A percentile compares a stretch with the other conserved stretches of the same genome.
Conservation (phyloP, 1,284 basidiomycete species). For the Ganoderma sinense region DNA sequence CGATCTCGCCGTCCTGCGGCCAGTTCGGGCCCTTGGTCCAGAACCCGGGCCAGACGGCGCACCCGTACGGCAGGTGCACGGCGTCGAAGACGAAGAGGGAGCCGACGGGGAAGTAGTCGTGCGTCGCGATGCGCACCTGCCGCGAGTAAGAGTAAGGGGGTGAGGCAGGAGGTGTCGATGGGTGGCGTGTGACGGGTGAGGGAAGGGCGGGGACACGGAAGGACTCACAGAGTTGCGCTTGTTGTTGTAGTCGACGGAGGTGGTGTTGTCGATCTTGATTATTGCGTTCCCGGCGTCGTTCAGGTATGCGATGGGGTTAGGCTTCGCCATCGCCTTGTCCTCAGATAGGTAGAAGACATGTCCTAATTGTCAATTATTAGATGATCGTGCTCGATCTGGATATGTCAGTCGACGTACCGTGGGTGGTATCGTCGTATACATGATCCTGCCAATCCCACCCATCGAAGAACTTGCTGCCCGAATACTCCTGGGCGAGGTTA, state of each 20-base stretch:
- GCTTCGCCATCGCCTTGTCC: conserved; percentile 46
- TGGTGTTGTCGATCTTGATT: conserved; percentile 64
- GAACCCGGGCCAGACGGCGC: conserved; percentile 62
- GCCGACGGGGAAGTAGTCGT: conserved; percentile 59
- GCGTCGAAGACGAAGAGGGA: conserved; percentile 68
- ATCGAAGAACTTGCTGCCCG: conserved; percentile 55
- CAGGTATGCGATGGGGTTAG: conserved; percentile 56
- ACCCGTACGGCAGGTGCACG: conserved; percentile 65
- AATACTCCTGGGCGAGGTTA: conserved; percentile 41
- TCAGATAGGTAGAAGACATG: conserved; percentile 57
- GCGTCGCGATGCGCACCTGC: conserved; percentile 58
- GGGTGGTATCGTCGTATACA: conserved; percentile 57
- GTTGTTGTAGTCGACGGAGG: conserved; percentile 56
- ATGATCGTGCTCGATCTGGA: not conserved
- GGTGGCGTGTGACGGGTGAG: not conserved
- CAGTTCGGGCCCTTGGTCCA: conserved; percentile 61
- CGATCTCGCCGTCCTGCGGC: conserved; percentile 65
- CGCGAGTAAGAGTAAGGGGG: too few relatives aligned
- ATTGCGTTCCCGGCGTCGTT: conserved; percentile 60
- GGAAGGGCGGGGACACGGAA: too few relatives aligned
- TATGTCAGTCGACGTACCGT: conserved; percentile 23
- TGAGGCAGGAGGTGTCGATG: too few relatives aligned
- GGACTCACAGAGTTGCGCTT: conserved; percentile 62
- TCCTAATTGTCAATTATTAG: conserved; percentile 41
- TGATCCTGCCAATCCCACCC: conserved; percentile 60